Conservation (phyloP, 495 filamentous ascomycete genomes). For the Hyaloscypha bicolor region DNA sequence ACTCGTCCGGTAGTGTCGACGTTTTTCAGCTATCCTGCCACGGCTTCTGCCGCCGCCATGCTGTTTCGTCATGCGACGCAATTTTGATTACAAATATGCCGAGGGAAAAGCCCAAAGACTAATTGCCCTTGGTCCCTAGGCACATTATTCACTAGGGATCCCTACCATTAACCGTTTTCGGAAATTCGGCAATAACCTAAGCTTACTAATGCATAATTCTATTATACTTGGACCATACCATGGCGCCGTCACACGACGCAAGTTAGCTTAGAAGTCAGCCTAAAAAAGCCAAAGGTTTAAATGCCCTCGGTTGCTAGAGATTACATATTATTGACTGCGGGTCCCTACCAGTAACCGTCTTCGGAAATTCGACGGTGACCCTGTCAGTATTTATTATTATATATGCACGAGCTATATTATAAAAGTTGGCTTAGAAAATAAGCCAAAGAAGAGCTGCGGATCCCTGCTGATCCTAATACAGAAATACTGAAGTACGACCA, state of each 20-base stretch:
- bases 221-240: neutral
- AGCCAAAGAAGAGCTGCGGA: too few relatives aligned
- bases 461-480: too few relatives aligned
- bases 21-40: too few relatives aligned
- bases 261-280: conserved; percentile 2
- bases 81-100: too few relatives aligned
- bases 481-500: neutral
- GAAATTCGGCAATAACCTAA: neutral
- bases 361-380: neutral
- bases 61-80: too few relatives aligned
- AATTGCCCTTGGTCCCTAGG: neutral
- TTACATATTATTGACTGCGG: neutral
- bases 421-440: too few relatives aligned
- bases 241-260: conserved; percentile 4
- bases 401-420: neutral
- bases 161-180: conserved; percentile 1
- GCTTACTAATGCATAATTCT: too few relatives aligned
- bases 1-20: too few relatives aligned
- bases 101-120: neutral
- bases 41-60: too few relatives aligned
- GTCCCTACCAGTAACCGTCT: neutral
- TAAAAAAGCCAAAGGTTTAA: neutral
- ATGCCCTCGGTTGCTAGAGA: neutral
- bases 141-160: neutral
- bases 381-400: neutral